phyloP scores from a whole-genome alignment of 2,329 filamentous ascomycete genomes.

The Cercospora zeae-maydis region DNA sequence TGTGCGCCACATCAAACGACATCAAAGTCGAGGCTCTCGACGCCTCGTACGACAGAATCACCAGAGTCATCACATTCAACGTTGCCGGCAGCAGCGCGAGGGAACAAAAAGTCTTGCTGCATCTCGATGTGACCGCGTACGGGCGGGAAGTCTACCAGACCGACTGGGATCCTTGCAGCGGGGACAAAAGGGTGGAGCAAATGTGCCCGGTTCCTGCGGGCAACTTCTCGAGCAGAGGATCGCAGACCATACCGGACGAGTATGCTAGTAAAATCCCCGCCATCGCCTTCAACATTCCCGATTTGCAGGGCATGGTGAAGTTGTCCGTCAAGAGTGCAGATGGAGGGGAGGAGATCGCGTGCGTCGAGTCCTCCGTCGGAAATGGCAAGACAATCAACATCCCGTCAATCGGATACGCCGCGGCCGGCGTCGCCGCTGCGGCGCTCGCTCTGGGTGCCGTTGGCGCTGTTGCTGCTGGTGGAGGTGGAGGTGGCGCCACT shows the following conservation, averaged over 20 bases:
- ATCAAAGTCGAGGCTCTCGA: slow-evolving; percentile 72
- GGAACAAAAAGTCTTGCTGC: slow-evolving; percentile 75
- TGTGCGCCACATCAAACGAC: slow-evolving; percentile 58
- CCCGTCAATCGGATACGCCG: slow-evolving; percentile 75
- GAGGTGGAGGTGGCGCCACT: slow-evolving; percentile 55
- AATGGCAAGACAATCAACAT: slow-evolving; percentile 82
- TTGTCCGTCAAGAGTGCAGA: slow-evolving; percentile 68
- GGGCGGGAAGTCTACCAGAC: slow-evolving; percentile 76
- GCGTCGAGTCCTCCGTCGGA: slow-evolving; percentile 73
- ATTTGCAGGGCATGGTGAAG: slow-evolving; percentile 81
- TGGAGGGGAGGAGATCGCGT: slow-evolving; percentile 63
- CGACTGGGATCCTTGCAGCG: slow-evolving; percentile 76
- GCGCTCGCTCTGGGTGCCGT: slow-evolving; percentile 71
- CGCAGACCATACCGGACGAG: slow-evolving; percentile 65
- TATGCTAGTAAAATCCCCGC: slow-evolving; percentile 74
- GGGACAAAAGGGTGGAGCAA: slow-evolving; percentile 55
- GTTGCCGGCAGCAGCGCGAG: slow-evolving; percentile 71
- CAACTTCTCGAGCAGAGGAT: slow-evolving; percentile 68
- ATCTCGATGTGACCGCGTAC: slow-evolving; percentile 75
- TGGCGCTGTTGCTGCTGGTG: slow-evolving; percentile 58
- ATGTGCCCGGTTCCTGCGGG: slow-evolving; percentile 83
- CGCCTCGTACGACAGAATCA: slow-evolving; percentile 73
- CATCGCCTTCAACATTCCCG: slow-evolving; percentile 86
- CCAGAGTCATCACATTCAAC: slow-evolving; percentile 73
- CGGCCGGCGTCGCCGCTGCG: slow-evolving; percentile 79